Evolutionary conservation across 2,329 filamentous ascomycete species (phyloP), one percentile per base, ranked within the genome.

Genomic region (Stagonosporopsis vannaccii): DNA sequence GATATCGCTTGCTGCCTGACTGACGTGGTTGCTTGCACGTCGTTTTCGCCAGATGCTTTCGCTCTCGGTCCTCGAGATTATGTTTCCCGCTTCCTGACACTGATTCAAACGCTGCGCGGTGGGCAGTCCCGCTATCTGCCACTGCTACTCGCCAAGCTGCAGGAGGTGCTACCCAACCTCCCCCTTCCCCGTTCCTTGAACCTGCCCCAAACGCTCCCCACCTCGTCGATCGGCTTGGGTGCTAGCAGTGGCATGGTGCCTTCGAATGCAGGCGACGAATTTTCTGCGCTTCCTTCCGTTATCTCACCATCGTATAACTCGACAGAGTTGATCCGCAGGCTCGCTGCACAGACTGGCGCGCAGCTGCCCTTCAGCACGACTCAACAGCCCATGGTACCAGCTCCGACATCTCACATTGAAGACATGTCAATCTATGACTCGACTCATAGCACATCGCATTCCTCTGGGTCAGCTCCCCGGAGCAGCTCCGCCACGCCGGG

Each of bases 71-170:
- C 91, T 3, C 87, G 87, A 32, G 90, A 94, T 67, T 87, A 91
- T 68, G 84, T 96, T 5, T 86, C 86, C 58, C 86, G 74, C 12
- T 82, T 93, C 26, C 78, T 90, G 36, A 85, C 84, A 56, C 82
- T 92, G 8, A 80, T 92, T 2, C 87, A 87, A 2, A 80, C 86
- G 8, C 82, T 95, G 17, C 89, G 90, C n/a, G 88, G 86, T 54
- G 90, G 90, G 6, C 84, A 93, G 53, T 84, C 89, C 59, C 88
- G 89, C 47, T 95, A 92, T 71, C 80, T 94, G 13, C 91, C 91
- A 2, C 81, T 96, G 0, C 82, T 96, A 1, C 77, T 95, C 51
- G 85, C 84, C 72, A 95, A 94, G 77, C 84, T 94, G 35, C 83
- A 88, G 58, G 89, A 94, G 37, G 82, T 89, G 3, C 78, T 93